Evolutionary conservation across 169 alveolate species (phyloP).

Genomic region (Theileria equi): DNA sequence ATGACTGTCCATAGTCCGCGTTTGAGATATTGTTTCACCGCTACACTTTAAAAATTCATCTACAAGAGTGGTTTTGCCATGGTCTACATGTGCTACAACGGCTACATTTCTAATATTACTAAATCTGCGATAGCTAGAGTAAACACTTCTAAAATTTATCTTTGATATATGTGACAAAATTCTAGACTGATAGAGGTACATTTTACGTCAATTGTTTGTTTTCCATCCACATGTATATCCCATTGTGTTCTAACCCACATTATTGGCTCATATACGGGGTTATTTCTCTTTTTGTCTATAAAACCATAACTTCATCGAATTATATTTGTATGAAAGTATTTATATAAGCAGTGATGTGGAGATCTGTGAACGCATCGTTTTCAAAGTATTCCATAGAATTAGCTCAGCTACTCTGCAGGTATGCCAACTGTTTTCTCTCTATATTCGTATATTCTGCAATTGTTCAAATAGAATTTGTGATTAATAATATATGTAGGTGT

Average conservation of each 20-base stretch:
- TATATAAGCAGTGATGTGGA: slow-evolving; percentile 76
- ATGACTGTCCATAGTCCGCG: slow-evolving; percentile 86
- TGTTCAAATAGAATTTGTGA: not conserved
- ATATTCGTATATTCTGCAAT: not conserved
- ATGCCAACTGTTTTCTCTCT: not conserved
- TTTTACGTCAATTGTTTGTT: not conserved
- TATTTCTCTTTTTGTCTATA: not conserved
- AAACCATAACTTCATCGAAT: not conserved
- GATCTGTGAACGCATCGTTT: slow-evolving; percentile 73
- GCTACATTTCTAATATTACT: slow-evolving; percentile 93
- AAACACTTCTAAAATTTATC: slow-evolving; percentile 13
- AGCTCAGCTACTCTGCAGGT: slow-evolving; percentile 78
- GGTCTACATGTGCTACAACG: slow-evolving; percentile 99
- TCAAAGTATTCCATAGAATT: slow-evolving; percentile 75
- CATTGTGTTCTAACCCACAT: not conserved
- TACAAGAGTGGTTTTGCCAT: slow-evolving; percentile 98
- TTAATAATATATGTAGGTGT: slow-evolving; percentile 53
- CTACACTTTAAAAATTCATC: slow-evolving; percentile 82
- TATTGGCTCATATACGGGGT: not conserved
- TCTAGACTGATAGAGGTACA: not conserved
- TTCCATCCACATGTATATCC: not conserved
- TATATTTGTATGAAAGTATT: slow-evolving; percentile 4
- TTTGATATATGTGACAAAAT: slow-evolving; percentile 43
- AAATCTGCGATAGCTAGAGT: slow-evolving; percentile 24
- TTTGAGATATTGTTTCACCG: slow-evolving; percentile 67